phyloP scores from a whole-genome alignment of 305 asterid genomes.

The Fraxinus sp. region DNA sequence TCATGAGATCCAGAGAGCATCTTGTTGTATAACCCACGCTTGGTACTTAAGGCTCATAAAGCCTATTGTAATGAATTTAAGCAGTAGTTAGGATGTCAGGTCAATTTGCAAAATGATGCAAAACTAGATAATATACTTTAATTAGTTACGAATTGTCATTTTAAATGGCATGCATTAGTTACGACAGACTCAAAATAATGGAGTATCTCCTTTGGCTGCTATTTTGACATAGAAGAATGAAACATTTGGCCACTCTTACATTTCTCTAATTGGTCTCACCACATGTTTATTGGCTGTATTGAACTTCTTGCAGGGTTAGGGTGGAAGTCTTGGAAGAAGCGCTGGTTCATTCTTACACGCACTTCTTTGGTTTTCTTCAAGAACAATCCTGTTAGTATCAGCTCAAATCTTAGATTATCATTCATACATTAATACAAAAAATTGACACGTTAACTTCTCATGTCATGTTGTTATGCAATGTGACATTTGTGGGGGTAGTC shows the following conservation, averaged over 20 bases:
- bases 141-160: not conserved
- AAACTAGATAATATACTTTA: not conserved
- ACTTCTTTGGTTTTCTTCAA: slow-evolving; percentile 93
- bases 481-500: slow-evolving; percentile 14
- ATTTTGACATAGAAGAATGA: slow-evolving; percentile 7
- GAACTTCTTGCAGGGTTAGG: slow-evolving; percentile 80
- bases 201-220: not conserved
- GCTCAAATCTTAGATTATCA: not conserved
- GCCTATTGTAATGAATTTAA: not conserved
- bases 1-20: not conserved
- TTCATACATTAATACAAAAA: not conserved
- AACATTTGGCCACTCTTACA: slow-evolving; percentile 9
- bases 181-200: not conserved
- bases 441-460: slow-evolving; percentile 9
- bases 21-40: not conserved
- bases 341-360: slow-evolving; percentile 95
- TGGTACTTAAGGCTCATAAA: not conserved
- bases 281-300: slow-evolving; percentile 21
- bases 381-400: slow-evolving; percentile 81
- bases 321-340: slow-evolving; percentile 96
- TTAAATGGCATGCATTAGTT: not conserved
- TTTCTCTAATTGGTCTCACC: slow-evolving; percentile 15
- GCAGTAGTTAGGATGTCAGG: slow-evolving; percentile 1
- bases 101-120: not conserved
- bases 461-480: slow-evolving; percentile 6